Evolutionary conservation across 805 yeast species (phyloP), one percentile per base, ranked within the genome.

Genomic region (Debaryomyces tyrocola): DNA sequence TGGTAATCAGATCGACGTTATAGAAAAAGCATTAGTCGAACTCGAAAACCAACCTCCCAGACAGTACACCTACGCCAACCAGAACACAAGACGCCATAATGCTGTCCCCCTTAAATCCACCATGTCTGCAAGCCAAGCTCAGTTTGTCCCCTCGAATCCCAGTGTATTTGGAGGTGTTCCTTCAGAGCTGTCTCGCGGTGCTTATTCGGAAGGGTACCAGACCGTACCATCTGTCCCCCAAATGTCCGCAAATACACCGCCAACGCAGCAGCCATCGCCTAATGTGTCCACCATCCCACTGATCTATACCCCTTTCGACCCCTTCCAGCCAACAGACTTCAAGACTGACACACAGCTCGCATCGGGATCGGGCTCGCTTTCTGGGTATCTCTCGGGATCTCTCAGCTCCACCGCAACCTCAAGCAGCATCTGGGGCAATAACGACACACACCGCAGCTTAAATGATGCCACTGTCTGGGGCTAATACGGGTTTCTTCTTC

Each of bases 401-500:
- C 27, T 24, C 27, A 24, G 27, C 27, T 24, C 27, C 14, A 31
- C 34, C 14, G 17, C 34, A 9, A n/a, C 34, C 34, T n/a, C 38
- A 12, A 35, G 49, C 24, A 62, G 54, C 44, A 63, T 64, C 34
- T 64, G 69, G 69, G 61, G 65, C 9, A 54, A 50, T 40, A 45
- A 20, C 11, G 14, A 34, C 20, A 18, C 27, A 10, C 33, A 37
- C 11, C 28, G 40, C 14, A 36, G 44, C 20, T 36, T 40, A 10
- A 51, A 49, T 15, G 64, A 57, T 40, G 60, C 66, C 17, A 57
- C 66, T n/a, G 70, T 65, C 14, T 64, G 70, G 69, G 69, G 68
- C 33, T 63, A 55, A 41, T 33, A 14, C 9, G 17, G 27, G 27
- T 24, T 24, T 24, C 27, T 2, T 24, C 10, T 24, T 24, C 27